These are phyloP conservation scores for Mesotaenium endlicherianum DNA, from an alignment of 139 green algal species.

Conservation along the genomic window DNA sequence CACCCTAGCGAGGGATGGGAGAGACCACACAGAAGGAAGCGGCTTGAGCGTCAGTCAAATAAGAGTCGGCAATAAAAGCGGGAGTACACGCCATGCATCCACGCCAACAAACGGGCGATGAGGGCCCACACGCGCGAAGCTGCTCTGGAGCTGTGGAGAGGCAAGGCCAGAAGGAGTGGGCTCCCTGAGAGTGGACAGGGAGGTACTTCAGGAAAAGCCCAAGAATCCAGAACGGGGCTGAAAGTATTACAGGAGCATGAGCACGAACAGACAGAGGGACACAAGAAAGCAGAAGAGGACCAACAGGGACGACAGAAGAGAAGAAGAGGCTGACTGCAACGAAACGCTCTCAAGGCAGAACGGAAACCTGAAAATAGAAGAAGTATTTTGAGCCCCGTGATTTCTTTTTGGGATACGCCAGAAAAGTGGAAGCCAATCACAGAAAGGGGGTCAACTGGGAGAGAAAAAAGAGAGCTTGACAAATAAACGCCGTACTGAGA, in stretches of 20 bases:
- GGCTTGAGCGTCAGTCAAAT: background rate
- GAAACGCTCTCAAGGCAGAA: background rate
- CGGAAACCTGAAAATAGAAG: background rate
- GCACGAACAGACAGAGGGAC: background rate
- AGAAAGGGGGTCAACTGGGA: too few species aligned
- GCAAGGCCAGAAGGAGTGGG: too few species aligned
- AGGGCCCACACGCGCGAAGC: too few species aligned
- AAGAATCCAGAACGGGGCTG: background rate
- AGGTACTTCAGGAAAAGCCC: too few species aligned
- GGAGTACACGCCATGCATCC: too few species aligned
- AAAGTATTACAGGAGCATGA: background rate
- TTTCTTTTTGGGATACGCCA: background rate
- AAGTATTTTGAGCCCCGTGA: background rate
- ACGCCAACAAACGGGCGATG: too few species aligned
- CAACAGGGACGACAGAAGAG: background rate
- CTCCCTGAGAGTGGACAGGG: too few species aligned
- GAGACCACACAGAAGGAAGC: background rate
- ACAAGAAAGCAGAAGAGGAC: background rate
- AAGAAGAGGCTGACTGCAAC: background rate
- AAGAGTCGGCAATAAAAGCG: too few species aligned
- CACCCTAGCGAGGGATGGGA: background rate
- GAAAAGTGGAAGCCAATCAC: too few species aligned
- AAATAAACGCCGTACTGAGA: background rate
- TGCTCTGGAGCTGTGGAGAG: too few species aligned
- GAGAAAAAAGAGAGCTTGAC: background rate